phyloP scores from a whole-genome alignment of 176 grass and related monocot species.

The Paspalum vaginatum region DNA sequence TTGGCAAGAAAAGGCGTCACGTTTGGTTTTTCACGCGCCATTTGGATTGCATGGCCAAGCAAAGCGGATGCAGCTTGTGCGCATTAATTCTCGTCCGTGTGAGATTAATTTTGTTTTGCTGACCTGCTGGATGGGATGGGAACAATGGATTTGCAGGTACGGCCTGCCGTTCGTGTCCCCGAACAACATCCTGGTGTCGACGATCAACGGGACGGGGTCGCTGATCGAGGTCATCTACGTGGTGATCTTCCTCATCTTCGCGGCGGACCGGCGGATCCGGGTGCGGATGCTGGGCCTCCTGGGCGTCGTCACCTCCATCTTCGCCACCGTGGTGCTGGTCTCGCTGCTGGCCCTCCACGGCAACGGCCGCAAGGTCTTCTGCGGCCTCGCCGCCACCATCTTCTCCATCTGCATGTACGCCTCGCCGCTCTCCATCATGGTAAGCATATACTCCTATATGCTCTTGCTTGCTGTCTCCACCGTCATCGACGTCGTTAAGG shows the following conservation, averaged over 20 bases:
- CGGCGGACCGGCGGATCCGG: conserved; percentile 53
- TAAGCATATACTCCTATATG: conserved; percentile 31
- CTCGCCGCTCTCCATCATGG: conserved; percentile 97
- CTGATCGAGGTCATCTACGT: conserved; percentile 86
- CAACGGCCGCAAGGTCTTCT: conserved; percentile 78
- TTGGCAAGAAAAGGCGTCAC: background rate
- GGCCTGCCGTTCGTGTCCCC: conserved; percentile 87
- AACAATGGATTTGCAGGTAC: conserved; percentile 56
- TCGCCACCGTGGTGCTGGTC: conserved; percentile 61
- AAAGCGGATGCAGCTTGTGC: too few species aligned
- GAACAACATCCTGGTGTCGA: conserved; percentile 88
- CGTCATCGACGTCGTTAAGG: background rate
- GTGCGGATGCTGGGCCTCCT: conserved; percentile 63
- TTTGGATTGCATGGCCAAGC: background rate
- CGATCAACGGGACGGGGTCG: conserved; percentile 85
- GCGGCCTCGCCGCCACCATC: conserved; percentile 79
- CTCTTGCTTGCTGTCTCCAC: background rate
- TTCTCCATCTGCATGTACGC: conserved; percentile 99
- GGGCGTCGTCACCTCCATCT: conserved; percentile 57
- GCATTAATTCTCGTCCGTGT: too few species aligned
- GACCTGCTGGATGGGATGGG: too few species aligned
- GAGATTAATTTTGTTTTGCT: too few species aligned
- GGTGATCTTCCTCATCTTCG: conserved; percentile 87
- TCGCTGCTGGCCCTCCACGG: conserved; percentile 79
- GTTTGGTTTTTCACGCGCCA: conserved; percentile 13